These are phyloP conservation scores for Heterobasidion annosum DNA, from an alignment of 1,284 basidiomycete genomes.

Conservation along the genomic window DNA sequence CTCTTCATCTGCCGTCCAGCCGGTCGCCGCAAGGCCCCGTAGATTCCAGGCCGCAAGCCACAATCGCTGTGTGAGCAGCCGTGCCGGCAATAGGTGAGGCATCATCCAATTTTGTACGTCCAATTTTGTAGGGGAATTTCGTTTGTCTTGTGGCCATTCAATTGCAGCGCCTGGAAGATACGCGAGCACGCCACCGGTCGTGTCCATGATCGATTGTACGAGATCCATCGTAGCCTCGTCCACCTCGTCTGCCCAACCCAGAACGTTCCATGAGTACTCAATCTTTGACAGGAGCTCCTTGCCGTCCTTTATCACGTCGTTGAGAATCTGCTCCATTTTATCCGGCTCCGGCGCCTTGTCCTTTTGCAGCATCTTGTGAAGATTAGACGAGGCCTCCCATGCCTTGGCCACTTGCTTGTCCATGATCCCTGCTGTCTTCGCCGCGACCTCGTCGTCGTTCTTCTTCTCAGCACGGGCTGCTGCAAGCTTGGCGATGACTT, in stretches of 20 bases:
- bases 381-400: conserved; percentile 3
- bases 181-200: conserved; percentile 4
- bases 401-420: conserved; percentile 5
- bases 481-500: conserved; percentile 3
- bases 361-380: not conserved
- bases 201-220: conserved; percentile 1
- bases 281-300: conserved; percentile 2
- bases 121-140: not conserved
- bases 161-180: conserved; percentile 4
- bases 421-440: conserved; percentile 2
- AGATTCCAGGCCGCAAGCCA: conserved; percentile 3
- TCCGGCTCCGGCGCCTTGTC: conserved; percentile 2
- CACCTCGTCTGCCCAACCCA: conserved; percentile 7
- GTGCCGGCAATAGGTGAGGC: conserved; percentile 4
- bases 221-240: conserved; percentile 4
- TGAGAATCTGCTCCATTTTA: conserved; percentile 4
- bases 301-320: not conserved
- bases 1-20: not conserved
- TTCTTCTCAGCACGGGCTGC: conserved; percentile 1
- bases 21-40: not conserved
- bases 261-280: conserved; percentile 6
- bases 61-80: conserved; percentile 1
- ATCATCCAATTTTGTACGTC: not conserved
- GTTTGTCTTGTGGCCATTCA: conserved; percentile 3
- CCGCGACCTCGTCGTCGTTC: conserved; percentile 1